These are phyloP conservation scores for Suhomyces sp. DNA, from an alignment of 805 yeast species.

Conservation along the genomic window DNA sequence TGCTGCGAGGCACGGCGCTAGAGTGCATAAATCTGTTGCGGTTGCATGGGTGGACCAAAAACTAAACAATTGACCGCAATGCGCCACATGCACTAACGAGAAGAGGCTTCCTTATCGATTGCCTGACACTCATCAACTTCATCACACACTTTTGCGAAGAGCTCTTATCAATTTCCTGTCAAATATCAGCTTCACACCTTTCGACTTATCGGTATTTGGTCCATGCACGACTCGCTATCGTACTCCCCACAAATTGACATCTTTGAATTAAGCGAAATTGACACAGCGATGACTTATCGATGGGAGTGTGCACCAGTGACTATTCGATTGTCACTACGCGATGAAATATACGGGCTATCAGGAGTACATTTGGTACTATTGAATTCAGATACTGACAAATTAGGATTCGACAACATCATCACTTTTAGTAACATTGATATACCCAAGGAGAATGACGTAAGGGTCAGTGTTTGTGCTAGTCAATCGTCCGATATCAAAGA, in stretches of 20 bases:
- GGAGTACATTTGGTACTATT: conserved; percentile 18
- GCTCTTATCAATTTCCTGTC: background rate
- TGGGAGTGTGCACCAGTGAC: conserved; percentile 22
- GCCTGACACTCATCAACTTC: background rate
- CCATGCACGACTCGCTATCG: background rate
- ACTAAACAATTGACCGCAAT: background rate
- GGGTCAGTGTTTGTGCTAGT: background rate
- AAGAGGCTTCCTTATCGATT: background rate
- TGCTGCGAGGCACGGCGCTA: background rate
- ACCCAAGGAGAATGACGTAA: background rate
- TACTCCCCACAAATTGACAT: background rate
- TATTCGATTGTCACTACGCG: conserved; percentile 16
- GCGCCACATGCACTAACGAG: background rate
- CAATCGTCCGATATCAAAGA: background rate
- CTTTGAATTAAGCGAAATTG: background rate
- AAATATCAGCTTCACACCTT: background rate
- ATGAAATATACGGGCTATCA: conserved; percentile 17
- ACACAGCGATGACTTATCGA: background rate
- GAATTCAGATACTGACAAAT: background rate
- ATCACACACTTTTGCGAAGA: background rate
- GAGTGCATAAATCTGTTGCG: background rate
- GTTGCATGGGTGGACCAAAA: background rate
- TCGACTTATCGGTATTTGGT: background rate
- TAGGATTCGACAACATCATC: background rate
- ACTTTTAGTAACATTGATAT: background rate